Evolutionary conservation across 371 early-diverging fungal species (phyloP).

Genomic region (Nematocida parisii): DNA sequence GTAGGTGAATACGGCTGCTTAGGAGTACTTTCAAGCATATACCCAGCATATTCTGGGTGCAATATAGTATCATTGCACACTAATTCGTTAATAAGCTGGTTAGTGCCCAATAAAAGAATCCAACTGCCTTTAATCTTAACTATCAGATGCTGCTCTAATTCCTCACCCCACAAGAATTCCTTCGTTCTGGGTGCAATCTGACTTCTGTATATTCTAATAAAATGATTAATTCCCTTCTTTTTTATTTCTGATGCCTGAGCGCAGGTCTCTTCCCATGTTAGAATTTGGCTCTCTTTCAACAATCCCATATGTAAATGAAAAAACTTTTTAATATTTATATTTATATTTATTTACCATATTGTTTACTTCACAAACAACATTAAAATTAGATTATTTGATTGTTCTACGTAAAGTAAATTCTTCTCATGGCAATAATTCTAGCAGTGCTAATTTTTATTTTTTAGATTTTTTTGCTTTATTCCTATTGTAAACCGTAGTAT

Average conservation of each 20-base stretch:
- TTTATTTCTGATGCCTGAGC: slow-evolving; percentile 48
- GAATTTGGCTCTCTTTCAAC: slow-evolving; percentile 46
- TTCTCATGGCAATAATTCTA: too few relatives aligned
- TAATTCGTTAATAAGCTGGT: slow-evolving; percentile 8
- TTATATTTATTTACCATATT: not conserved
- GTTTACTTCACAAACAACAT: too few relatives aligned
- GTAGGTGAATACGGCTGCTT: slow-evolving; percentile 32
- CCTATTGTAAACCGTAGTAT: too few relatives aligned
- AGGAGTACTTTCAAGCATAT: slow-evolving; percentile 66
- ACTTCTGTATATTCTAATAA: slow-evolving; percentile 55
- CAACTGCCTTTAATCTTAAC: slow-evolving; percentile 20
- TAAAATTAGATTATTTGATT: too few relatives aligned
- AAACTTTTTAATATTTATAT: slow-evolving; percentile 37
- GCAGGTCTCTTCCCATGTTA: slow-evolving; percentile 54
- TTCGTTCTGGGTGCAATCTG: slow-evolving; percentile 8
- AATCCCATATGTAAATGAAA: slow-evolving; percentile 59
- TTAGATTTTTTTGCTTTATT: too few relatives aligned
- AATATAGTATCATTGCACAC: not conserved
- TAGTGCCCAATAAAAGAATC: slow-evolving; percentile 41
- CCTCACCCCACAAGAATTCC: slow-evolving; percentile 64
- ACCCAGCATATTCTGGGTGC: slow-evolving; percentile 61
- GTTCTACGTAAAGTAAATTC: too few relatives aligned
- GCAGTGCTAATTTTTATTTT: too few relatives aligned
- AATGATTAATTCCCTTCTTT: slow-evolving; percentile 60
- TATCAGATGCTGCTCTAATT: slow-evolving; percentile 60